These are phyloP conservation scores for Cutaneotrichosporon sp. DNA, from an alignment of 1,284 basidiomycete genomes.

Conservation along the genomic window DNA sequence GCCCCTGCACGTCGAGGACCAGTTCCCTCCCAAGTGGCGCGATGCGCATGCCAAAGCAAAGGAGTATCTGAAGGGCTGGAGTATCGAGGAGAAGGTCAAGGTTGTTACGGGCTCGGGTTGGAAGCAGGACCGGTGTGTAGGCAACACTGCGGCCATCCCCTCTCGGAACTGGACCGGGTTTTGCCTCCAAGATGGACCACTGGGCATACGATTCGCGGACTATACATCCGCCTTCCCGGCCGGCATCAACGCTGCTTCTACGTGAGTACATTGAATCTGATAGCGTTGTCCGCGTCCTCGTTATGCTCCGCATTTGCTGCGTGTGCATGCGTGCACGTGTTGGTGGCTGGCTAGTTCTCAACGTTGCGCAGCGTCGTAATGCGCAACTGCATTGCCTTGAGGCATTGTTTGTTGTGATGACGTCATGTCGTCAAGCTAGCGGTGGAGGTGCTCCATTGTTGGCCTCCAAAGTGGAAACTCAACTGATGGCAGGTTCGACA, in stretches of 20 bases:
- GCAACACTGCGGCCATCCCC: constrained; percentile 61
- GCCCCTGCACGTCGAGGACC: constrained; percentile 15
- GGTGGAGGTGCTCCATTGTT: not conserved
- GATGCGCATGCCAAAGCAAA: constrained; percentile 41
- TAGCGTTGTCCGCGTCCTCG: not conserved
- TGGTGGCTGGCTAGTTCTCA: no score
- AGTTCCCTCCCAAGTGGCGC: constrained; percentile 23
- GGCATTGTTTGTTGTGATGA: not conserved
- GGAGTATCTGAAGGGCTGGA: constrained; percentile 44
- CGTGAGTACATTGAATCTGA: constrained; percentile 46
- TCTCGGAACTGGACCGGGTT: constrained; percentile 62
- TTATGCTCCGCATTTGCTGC: not conserved
- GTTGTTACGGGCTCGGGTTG: constrained; percentile 50
- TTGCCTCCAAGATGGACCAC: constrained; percentile 56
- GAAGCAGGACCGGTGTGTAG: constrained; percentile 56
- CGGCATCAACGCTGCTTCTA: constrained; percentile 66
- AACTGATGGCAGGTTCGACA: constrained; percentile 55
- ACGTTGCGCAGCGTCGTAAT: no score
- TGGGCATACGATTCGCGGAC: constrained; percentile 62
- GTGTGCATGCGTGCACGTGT: no score
- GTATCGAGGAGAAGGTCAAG: constrained; percentile 50
- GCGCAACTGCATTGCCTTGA: not conserved
- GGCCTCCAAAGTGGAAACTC: not conserved
- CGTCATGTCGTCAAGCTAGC: not conserved
- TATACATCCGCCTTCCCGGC: constrained; percentile 64